A percentile compares a stretch with the other conserved stretches of the same genome.
phyloP scores from a whole-genome alignment of 352 stramenopile genomes.

The Blastocystis sp. region DNA sequence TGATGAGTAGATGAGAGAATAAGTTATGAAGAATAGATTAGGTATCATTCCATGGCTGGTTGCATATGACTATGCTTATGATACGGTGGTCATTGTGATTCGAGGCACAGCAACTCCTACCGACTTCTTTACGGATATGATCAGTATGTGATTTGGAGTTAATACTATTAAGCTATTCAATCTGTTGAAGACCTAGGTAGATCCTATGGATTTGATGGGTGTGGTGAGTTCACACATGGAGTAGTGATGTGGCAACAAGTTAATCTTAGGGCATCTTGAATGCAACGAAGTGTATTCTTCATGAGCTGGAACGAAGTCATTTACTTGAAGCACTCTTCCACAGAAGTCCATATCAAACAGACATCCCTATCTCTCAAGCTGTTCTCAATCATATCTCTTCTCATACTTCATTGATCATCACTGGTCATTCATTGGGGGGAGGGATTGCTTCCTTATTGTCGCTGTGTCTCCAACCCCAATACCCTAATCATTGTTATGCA shows the following conservation, averaged over 20 bases:
- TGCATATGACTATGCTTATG: not conserved
- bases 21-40: not conserved
- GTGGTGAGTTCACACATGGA: not conserved
- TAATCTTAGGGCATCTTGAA: not conserved
- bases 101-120: not conserved
- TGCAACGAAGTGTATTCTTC: not conserved
- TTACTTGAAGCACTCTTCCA: not conserved
- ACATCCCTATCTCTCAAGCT: not conserved
- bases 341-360: not conserved
- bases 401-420: not conserved
- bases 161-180: not conserved
- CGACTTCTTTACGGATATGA: constrained; percentile 6
- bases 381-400: constrained; percentile 6
- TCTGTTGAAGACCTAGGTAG: not conserved
- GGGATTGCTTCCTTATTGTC: not conserved
- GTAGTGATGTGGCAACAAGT: not conserved
- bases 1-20: not conserved
- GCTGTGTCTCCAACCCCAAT: not conserved
- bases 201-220: not conserved
- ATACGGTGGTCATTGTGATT: not conserved
- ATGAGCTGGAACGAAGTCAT: not conserved
- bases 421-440: not conserved
- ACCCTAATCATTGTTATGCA: constrained; percentile 17
- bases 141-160: not conserved
- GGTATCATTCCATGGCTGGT: not conserved